Base-by-base conservation (phyloP, 2,329 filamentous ascomycete genomes). In the Colletotrichum australisinense region DNA sequence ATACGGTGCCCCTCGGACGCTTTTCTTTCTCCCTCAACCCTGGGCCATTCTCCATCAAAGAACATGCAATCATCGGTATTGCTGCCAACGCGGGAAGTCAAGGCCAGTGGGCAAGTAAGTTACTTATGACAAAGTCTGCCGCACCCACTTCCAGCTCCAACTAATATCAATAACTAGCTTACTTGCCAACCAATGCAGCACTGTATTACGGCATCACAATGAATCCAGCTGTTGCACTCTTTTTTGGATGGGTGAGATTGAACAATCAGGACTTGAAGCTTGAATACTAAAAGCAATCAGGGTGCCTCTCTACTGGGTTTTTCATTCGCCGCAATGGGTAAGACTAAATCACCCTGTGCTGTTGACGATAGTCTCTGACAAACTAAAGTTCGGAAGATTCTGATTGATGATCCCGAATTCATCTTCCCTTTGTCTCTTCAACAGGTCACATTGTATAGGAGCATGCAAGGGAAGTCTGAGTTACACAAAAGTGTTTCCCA, bases 161-260 rank as follows among this genome's bases (percentile, higher is more conserved):
- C 60, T 72, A 6, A 69, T 30, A 8, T 22, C 2, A 14, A 42
- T 19, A 6, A 11, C 3, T 12, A 72, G 69, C 69, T 19, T 72
- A 58, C n/a, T 26, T 72, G 11, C 69, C 69, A 6, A 69, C 77
- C 1, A 84, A 91, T 67, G 85, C 88, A 2, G 87, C 90, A 76
- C 80, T 91, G 9, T 91, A 88, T 80, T 91, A 90, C 76, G 85
- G 85, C 49, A 82, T 86, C 62, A 82, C 79, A 22, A 84, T 92
- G 63, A 83, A 90, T 63, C 84, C 88, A 0, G 87, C 84, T 1
- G 86, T 90, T 5, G 86, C 86, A 1, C 85, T 90, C 32, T 88
- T 90, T 78, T 91, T 91, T 80, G 91, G 91, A 88, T 85, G 86
- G 82, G 83, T 86, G 1, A 89, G 88, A 89, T 1, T 88, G 86